Evolutionary conservation across 768 basidiomycete genomes (phyloP), one percentile per base, ranked within the genome.

Genomic region (Mycena galericulata): DNA sequence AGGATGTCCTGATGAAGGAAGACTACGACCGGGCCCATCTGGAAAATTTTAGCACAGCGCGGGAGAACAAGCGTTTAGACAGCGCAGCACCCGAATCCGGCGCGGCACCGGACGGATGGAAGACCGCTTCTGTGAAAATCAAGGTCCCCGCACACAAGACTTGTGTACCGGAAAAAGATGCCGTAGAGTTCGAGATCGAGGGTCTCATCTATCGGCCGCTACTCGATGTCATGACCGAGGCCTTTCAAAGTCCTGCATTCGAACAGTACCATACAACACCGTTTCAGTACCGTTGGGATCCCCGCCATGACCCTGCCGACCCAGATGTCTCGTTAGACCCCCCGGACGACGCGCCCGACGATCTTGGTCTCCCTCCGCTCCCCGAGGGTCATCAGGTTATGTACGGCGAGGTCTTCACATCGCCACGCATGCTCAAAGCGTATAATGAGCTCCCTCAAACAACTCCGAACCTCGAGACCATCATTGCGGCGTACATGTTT

Each of bases 101-200:
- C n/a, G n/a, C n/a, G n/a, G n/a, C n/a, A n/a, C n/a, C n/a, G n/a
- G n/a, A n/a, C n/a, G n/a, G n/a, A n/a, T n/a, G n/a, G n/a, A n/a
- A n/a, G n/a, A n/a, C n/a, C n/a, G n/a, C n/a, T n/a, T n/a, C n/a
- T 4, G 76, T 77, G 18, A 74, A 65, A 62, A 77, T 74, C 32
- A 63, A 38, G 11, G 76, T 72, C 24, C 80, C 67, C 1, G 68
- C 69, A 7, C 72, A 70, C 3, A 53, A 70, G 5, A 49, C 68
- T 10, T 74, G 68, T 24, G 66, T 73, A n/a, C 18, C 49, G 32
- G 74, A 76, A 32, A 68, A 26, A 0, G 67, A 56, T 5, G 74
- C 74, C 3, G 76, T 74, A 1, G 50, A 46, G 11, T 70, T 79
- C 30, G 57, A 65, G 14, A 70, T 79, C 12, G 9, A 41, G 0